Conservation (phyloP, 257 asterid species). For the Coffea eugenioides region DNA sequence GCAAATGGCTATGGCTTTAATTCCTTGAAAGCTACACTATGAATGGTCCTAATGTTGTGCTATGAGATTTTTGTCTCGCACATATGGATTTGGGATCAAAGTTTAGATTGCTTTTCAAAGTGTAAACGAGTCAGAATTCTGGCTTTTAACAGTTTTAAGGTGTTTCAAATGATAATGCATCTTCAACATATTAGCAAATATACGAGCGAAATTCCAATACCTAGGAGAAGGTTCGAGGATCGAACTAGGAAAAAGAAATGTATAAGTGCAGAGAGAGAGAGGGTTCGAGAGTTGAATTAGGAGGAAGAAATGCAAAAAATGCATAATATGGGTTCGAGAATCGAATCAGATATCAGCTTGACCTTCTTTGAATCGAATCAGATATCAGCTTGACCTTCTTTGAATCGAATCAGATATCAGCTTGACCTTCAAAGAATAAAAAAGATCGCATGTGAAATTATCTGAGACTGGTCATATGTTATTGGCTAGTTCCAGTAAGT, state of each 20-base stretch:
- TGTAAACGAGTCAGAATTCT: not conserved
- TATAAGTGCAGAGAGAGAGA: no score
- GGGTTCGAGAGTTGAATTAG: no score
- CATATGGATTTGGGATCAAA: not conserved
- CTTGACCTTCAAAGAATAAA: no score
- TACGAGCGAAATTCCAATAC: no score
- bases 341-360: no score
- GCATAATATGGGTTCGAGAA: no score
- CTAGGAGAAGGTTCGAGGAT: no score
- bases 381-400: no score
- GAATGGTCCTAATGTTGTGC: not conserved
- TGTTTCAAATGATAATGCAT: not conserved
- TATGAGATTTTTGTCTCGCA: not conserved
- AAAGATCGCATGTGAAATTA: not conserved
- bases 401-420: no score
- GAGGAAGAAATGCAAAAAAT: no score
- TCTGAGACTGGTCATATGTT: not conserved
- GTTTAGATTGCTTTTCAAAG: not conserved
- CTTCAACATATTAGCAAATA: not conserved
- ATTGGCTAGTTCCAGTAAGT: not conserved
- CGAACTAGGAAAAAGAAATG: no score
- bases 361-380: no score
- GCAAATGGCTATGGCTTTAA: constrained; percentile 8
- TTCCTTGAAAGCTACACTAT: constrained; percentile 15
- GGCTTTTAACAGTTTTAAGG: not conserved